Conservation (phyloP, 2,329 filamentous ascomycete genomes). For the Aspergillus alliaceus region DNA sequence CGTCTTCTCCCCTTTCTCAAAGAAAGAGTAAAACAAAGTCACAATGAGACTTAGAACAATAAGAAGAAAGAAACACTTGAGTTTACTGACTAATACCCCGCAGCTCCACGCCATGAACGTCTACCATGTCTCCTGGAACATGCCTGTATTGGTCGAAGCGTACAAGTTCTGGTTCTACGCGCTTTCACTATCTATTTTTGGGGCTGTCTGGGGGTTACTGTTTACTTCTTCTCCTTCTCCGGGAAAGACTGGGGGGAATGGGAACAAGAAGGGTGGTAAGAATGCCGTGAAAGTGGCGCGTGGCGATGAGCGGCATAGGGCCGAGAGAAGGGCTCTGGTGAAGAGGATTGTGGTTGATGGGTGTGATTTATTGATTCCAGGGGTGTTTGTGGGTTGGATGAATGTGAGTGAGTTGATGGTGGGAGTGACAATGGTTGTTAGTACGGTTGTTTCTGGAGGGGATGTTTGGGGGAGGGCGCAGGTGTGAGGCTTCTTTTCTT, state of each 20-base stretch:
- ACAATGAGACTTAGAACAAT: no score
- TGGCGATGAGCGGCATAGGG: background rate
- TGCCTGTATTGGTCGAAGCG: conserved; percentile 57
- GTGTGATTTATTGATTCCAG: conserved; percentile 65
- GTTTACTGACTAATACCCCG: conserved; percentile 11
- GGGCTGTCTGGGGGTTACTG: conserved; percentile 24
- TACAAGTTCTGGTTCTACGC: conserved; percentile 71
- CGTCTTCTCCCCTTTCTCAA: background rate
- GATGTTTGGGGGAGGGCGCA: conserved; percentile 56
- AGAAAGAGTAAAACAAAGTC: background rate
- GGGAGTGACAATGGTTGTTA: conserved; percentile 59
- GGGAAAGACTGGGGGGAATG: conserved; percentile 14
- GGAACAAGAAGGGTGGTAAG: conserved; percentile 5
- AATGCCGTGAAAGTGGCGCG: conserved; percentile 24
- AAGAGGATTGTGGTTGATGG: conserved; percentile 57
- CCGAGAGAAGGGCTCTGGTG: conserved; percentile 30
- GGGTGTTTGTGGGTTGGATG: conserved; percentile 61
- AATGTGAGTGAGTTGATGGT: conserved; percentile 53
- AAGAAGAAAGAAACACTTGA: no score
- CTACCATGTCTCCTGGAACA: conserved; percentile 44
- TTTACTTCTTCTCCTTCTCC: conserved; percentile 13
- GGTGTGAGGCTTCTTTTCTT: background rate
- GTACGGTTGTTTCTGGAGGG: conserved; percentile 60
- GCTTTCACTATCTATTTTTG: conserved; percentile 53
- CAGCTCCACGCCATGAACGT: conserved; percentile 54